Evolutionary conservation across 805 yeast species (phyloP), one percentile per base, ranked within the genome.

Genomic region (Pichia rugopelliculosa): DNA sequence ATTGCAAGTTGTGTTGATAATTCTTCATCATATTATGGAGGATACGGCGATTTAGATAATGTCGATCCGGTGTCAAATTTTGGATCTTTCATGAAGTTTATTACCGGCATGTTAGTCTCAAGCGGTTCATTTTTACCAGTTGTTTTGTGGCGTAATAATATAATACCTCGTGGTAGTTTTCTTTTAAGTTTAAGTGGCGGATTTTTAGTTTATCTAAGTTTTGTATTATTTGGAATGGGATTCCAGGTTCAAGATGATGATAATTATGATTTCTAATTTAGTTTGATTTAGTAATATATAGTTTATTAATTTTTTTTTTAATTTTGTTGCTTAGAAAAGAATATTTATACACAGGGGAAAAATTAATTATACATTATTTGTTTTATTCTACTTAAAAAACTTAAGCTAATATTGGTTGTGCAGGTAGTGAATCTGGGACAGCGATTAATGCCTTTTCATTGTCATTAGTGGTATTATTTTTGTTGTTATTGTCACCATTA

Each of bases 131-230:
- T 56, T 15, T 51, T 66, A 18, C 70, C 70, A 1, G 20, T 65
- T 27, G 61, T 65, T 10, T 53, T 66, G 24, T 65, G 52, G 52
- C 69, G 64, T 46, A 59, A 56, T 38, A 47, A 54, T 13, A 50
- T 63, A 21, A 65, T 66, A 9, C 51, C 51, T 2, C 49, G 56
- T 8, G 57, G 64, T 56, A 58, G 65, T 42, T 46, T 62, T 18
- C 12, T 79, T 18, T 80, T 91, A 82, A 84, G 96, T 53, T 72
- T 86, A 37, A 50, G 74, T 11, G 98, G 98, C n/a, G 98, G 98
- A 20, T 59, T 75, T 33, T 73, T 89, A 52, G 85, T 91, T 37
- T 90, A 86, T 66, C 73, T 82, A 12, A 84, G 96, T 34, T 89
- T 91, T 33, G 84, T 86, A 36, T 76, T 86, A 13, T 91, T 91